A percentile compares a stretch with the other conserved stretches of the same genome.
Conservation (phyloP, 2,329 filamentous ascomycete species). For the Neopestalotiopsis rosae region DNA sequence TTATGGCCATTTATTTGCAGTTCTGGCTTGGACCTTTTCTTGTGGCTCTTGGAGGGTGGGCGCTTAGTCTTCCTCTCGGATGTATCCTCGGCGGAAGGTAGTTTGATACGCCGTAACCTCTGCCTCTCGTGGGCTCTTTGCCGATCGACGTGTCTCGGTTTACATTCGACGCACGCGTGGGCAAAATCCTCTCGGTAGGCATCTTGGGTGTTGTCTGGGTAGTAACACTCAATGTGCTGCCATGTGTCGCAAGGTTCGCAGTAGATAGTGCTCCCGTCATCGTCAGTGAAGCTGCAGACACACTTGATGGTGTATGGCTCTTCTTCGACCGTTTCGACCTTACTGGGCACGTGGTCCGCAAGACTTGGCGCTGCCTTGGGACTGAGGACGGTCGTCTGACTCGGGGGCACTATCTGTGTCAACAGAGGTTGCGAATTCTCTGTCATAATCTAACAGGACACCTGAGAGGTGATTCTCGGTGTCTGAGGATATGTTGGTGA, state of each 20-base stretch:
- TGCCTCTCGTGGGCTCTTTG: slow-evolving; percentile 78
- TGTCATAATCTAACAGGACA: slow-evolving; percentile 63
- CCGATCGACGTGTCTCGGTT: slow-evolving; percentile 75
- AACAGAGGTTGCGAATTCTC: slow-evolving; percentile 60
- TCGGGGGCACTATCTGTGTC: slow-evolving; percentile 61
- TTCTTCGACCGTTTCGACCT: slow-evolving; percentile 69
- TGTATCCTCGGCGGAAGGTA: slow-evolving; percentile 50
- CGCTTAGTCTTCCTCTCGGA: slow-evolving; percentile 77
- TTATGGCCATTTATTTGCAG: slow-evolving; percentile 71
- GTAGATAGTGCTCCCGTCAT: slow-evolving; percentile 97
- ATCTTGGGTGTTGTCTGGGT: slow-evolving; percentile 74
- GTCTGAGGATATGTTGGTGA: slow-evolving; percentile 29
- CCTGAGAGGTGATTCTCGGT: slow-evolving; percentile 42
- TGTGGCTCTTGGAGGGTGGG: slow-evolving; percentile 79
- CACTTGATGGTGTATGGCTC: slow-evolving; percentile 96
- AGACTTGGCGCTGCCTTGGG: slow-evolving; percentile 42
- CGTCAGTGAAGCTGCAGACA: slow-evolving; percentile 91
- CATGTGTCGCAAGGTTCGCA: slow-evolving; percentile 96
- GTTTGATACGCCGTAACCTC: slow-evolving; percentile 58
- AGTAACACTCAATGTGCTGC: slow-evolving; percentile 99
- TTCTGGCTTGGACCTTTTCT: slow-evolving; percentile 84
- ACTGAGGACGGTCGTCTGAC: slow-evolving; percentile 51
- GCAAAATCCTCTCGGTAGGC: slow-evolving; percentile 73
- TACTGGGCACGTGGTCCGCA: slow-evolving; percentile 48
- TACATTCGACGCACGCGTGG: slow-evolving; percentile 90